Percentiles rank a stretch among this genome's conserved stretches.
These are phyloP conservation scores for Chalciporus sphaerocephalus DNA, from an alignment of 768 basidiomycete genomes.

Conservation along the genomic window DNA sequence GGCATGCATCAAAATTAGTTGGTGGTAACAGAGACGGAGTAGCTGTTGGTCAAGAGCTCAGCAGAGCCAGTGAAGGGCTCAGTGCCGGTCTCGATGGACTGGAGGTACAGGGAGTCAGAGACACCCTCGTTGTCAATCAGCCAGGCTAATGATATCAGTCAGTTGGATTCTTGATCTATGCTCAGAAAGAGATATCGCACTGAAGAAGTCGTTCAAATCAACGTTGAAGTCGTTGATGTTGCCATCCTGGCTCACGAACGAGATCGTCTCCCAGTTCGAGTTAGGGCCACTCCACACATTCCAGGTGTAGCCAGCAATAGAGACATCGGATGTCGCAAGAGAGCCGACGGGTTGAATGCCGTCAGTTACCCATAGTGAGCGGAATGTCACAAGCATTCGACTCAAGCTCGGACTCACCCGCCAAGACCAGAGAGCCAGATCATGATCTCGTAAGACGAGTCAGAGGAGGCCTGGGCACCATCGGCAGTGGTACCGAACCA, in stretches of 20 bases:
- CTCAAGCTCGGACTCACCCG: slow-evolving; percentile 35
- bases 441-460: slow-evolving; percentile 56
- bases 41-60: slow-evolving; percentile 39
- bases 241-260: slow-evolving; percentile 47
- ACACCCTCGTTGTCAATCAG: slow-evolving; percentile 45
- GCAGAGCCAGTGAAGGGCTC: slow-evolving; percentile 53
- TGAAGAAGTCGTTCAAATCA: slow-evolving; percentile 53
- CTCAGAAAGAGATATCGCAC: slow-evolving; percentile 29
- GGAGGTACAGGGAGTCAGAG: slow-evolving; percentile 45
- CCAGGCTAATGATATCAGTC: slow-evolving; percentile 35
- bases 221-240: slow-evolving; percentile 48
- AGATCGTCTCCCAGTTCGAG: slow-evolving; percentile 51
- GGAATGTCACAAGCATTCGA: background rate
- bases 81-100: slow-evolving; percentile 53
- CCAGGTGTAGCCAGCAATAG: slow-evolving; percentile 50
- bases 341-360: slow-evolving; percentile 57
- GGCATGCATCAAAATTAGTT: too few relatives aligned
- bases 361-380: background rate
- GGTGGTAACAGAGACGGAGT: slow-evolving; percentile 37
- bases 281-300: slow-evolving; percentile 54
- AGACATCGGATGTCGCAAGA: slow-evolving; percentile 38
- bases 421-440: slow-evolving; percentile 58
- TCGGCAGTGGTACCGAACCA: slow-evolving; percentile 45
- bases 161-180: background rate
- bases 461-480: slow-evolving; percentile 43